Evolutionary conservation across 306 rosid genomes (phyloP).

Genomic region (Amphicarpaea edgeworthii): DNA sequence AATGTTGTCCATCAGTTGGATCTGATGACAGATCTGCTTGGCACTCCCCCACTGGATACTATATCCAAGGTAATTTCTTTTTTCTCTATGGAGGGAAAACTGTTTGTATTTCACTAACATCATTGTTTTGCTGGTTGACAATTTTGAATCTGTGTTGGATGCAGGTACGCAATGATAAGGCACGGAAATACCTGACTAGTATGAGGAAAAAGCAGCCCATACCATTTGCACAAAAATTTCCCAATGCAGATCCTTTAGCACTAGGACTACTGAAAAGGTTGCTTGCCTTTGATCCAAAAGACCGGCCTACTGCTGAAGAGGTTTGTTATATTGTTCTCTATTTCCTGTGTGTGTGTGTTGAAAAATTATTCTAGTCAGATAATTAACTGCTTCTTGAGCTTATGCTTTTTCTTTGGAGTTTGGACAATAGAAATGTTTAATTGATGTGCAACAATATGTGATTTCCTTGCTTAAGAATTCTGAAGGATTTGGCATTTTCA

Average conservation of each 20-base stretch:
- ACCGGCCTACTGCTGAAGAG: slow-evolving; percentile 96
- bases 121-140: slow-evolving; percentile 2
- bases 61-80: slow-evolving; percentile 72
- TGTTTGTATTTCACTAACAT: slow-evolving; percentile 13
- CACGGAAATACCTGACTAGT: slow-evolving; percentile 90
- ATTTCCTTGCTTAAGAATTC: slow-evolving; percentile 15
- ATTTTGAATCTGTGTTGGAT: slow-evolving; percentile 41
- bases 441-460: slow-evolving; percentile 18
- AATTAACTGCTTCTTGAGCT: slow-evolving; percentile 7
- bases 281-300: slow-evolving; percentile 97
- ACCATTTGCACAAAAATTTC: slow-evolving; percentile 79
- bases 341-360: background rate
- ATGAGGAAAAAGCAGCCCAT: slow-evolving; percentile 91
- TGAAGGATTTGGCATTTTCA: slow-evolving; percentile 47
- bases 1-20: slow-evolving; percentile 97
- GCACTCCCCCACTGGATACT: slow-evolving; percentile 87
- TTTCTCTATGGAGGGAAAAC: slow-evolving; percentile 7
- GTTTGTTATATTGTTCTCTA: slow-evolving; percentile 56
- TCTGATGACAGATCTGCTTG: slow-evolving; percentile 95
- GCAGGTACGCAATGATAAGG: slow-evolving; percentile 94
- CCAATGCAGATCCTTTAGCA: slow-evolving; percentile 88
- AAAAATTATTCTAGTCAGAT: background rate
- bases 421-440: slow-evolving; percentile 23
- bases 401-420: slow-evolving; percentile 30
- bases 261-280: slow-evolving; percentile 71